phyloP scores from a whole-genome alignment of 805 yeast species.

The Diddensiella santjacobensis region DNA sequence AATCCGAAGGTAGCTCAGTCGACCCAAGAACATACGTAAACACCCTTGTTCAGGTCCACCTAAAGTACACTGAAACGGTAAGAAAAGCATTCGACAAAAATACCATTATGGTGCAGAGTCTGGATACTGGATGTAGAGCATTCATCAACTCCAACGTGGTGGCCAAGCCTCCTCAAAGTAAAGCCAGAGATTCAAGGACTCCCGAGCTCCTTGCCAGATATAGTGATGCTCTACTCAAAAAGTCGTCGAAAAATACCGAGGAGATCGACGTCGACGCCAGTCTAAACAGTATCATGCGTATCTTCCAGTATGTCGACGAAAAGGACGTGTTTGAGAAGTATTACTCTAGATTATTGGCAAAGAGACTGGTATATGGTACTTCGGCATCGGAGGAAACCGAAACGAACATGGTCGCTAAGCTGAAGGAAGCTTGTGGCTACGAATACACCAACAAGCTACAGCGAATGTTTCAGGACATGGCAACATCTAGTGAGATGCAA shows the following conservation, averaged over 20 bases:
- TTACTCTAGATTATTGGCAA: conserved; percentile 84
- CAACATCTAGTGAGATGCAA: conserved; percentile 74
- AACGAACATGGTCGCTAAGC: conserved; percentile 74
- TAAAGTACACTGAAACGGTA: conserved; percentile 63
- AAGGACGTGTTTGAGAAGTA: conserved; percentile 93
- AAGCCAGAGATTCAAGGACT: conserved; percentile 56
- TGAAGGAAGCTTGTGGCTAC: conserved; percentile 83
- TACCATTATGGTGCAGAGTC: conserved; percentile 75
- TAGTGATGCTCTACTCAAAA: conserved; percentile 77
- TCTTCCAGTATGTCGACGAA: conserved; percentile 85
- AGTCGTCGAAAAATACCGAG: conserved; percentile 65
- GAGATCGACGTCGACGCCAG: conserved; percentile 63
- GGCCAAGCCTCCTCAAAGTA: conserved; percentile 46
- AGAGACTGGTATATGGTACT: conserved; percentile 81
- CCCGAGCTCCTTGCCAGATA: conserved; percentile 90
- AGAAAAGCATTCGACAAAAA: conserved; percentile 64
- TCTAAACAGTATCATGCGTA: conserved; percentile 78
- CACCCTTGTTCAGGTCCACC: conserved; percentile 66
- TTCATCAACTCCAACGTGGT: conserved; percentile 80
- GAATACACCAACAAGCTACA: conserved; percentile 93
- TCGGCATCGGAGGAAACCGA: conserved; percentile 83
- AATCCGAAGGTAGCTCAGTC: conserved; percentile 33
- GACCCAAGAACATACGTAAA: conserved; percentile 80
- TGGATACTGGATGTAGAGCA: conserved; percentile 82
- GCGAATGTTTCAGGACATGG: conserved; percentile 93